phyloP scores from a whole-genome alignment of 805 yeast species.

The Candida easanensis region DNA sequence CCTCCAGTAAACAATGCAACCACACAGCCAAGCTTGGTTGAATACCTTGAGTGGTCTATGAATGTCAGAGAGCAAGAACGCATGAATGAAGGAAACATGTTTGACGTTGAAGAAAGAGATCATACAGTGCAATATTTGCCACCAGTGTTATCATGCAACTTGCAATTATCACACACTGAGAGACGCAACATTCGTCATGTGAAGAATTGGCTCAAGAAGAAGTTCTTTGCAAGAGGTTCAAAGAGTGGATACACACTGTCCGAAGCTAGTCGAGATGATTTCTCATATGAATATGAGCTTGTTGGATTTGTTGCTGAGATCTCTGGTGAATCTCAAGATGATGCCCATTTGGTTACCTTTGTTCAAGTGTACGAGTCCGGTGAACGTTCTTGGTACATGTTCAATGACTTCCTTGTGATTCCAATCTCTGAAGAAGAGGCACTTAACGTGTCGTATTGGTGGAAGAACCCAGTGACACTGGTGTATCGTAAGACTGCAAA shows the following conservation, averaged over 20 bases:
- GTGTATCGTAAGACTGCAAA: slow-evolving; percentile 53
- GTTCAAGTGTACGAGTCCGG: slow-evolving; percentile 41
- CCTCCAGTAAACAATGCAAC: slow-evolving; percentile 6
- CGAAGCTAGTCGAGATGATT: slow-evolving; percentile 9
- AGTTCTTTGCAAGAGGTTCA: slow-evolving; percentile 44
- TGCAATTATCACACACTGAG: slow-evolving; percentile 54
- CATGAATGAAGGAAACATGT: slow-evolving; percentile 40
- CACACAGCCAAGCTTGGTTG: slow-evolving; percentile 40
- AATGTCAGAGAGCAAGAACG: background rate
- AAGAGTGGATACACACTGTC: slow-evolving; percentile 36
- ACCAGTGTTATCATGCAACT: slow-evolving; percentile 59
- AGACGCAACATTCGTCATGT: slow-evolving; percentile 47
- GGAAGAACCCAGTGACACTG: slow-evolving; percentile 81
- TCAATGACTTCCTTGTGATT: slow-evolving; percentile 88
- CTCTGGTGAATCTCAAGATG: slow-evolving; percentile 39
- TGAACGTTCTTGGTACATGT: slow-evolving; percentile 63
- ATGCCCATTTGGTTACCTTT: slow-evolving; percentile 59
- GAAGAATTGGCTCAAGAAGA: slow-evolving; percentile 59
- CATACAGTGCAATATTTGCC: slow-evolving; percentile 56
- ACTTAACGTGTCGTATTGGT: slow-evolving; percentile 61
- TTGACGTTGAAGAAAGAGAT: slow-evolving; percentile 53
- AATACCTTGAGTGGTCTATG: slow-evolving; percentile 50
- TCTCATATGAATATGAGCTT: slow-evolving; percentile 48
- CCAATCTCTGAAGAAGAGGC: slow-evolving; percentile 77
- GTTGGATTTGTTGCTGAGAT: slow-evolving; percentile 72